These are phyloP conservation scores for Basipetospora chlamydospora DNA, from an alignment of 2,329 filamentous ascomycete species.

Conservation along the genomic window DNA sequence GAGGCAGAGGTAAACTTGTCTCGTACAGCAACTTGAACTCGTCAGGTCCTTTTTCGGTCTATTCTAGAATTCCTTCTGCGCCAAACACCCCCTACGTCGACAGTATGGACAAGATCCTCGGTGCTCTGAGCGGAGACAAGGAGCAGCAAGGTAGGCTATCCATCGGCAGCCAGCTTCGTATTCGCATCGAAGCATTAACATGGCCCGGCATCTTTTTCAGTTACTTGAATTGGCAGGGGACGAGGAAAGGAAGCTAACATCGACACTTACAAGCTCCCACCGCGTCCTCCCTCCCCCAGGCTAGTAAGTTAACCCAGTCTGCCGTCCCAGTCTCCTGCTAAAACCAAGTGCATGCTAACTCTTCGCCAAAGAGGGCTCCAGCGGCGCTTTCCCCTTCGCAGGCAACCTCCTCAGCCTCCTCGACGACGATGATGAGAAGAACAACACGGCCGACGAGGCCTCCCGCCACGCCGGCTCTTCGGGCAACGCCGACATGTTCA, in stretches of 20 bases:
- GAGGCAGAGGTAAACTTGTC: too few species aligned
- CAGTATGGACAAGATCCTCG: slow-evolving; percentile 4
- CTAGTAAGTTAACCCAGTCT: neutral
- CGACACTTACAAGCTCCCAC: neutral
- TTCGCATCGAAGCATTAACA: neutral
- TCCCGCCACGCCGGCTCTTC: slow-evolving; percentile 29
- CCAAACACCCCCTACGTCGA: too few species aligned
- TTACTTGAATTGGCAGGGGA: neutral
- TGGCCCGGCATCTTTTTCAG: neutral
- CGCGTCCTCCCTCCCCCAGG: slow-evolving; percentile 1
- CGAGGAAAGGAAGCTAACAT: neutral
- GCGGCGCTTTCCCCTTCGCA: slow-evolving; percentile 6
- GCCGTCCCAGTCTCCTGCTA: neutral
- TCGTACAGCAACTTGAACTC: neutral
- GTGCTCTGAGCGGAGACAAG: slow-evolving; percentile 2
- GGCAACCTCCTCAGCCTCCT: slow-evolving; percentile 8
- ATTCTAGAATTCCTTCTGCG: too few species aligned
- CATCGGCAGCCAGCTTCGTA: neutral
- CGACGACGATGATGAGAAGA: slow-evolving; percentile 33
- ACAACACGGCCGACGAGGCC: slow-evolving; percentile 32
- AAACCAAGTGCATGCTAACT: neutral
- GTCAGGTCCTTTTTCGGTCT: too few species aligned
- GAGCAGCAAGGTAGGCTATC: neutral
- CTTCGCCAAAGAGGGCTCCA: slow-evolving; percentile 1
- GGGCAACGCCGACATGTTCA: slow-evolving; percentile 33